Base-by-base conservation (phyloP, 768 basidiomycete genomes). In the Pholiota microspora region DNA sequence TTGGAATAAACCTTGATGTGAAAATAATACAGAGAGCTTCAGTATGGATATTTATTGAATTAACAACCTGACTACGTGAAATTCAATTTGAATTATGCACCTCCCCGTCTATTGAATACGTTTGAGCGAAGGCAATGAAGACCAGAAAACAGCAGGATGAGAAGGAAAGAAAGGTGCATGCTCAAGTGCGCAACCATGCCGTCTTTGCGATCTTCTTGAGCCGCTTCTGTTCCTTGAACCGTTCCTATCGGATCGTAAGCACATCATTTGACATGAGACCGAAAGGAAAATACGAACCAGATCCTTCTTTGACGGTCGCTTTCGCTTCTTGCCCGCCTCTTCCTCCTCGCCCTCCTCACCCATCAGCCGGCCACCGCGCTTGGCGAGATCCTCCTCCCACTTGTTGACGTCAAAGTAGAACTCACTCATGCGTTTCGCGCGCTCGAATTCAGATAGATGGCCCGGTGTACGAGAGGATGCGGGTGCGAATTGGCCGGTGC, bases 161-260 rank as follows among this genome's bases (percentile, higher is more conserved):
- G 40, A 23, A 23, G 9, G 21, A 42, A 31, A 31, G 29, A 2
- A 18, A 40, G 38, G 21, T 18, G 18, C 21, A 16, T 25, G 38
- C 12, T 65, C 61, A 89, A 61, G 85, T 88, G 66, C 91, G 83
- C 62, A 93, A 67, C 91, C 90, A 93, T 7, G 91, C 91, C 1
- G 89, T 92, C 75, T 92, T 92, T 34, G 89, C 89, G 7, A 92
- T 83, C 72, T 92, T 93, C 76, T 92, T 92, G 64, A 75, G 71
- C 59, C 72, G 78, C 69, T 92, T 93, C 74, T 89, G 86, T 66
- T 92, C 88, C 65, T 87, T 89, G 69, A 88, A 92, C 36, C 88
- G 83, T 60, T 92, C 89, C 90, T 92, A 40, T 59, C 7, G 54
- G 47, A 42, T 57, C 45, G 54, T 16, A 61, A 47, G 31, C 34